Percentiles rank a stretch among this genome's conserved stretches.
phyloP scores from a whole-genome alignment of 345 rosid genomes.

The Eucalyptus victrix region DNA sequence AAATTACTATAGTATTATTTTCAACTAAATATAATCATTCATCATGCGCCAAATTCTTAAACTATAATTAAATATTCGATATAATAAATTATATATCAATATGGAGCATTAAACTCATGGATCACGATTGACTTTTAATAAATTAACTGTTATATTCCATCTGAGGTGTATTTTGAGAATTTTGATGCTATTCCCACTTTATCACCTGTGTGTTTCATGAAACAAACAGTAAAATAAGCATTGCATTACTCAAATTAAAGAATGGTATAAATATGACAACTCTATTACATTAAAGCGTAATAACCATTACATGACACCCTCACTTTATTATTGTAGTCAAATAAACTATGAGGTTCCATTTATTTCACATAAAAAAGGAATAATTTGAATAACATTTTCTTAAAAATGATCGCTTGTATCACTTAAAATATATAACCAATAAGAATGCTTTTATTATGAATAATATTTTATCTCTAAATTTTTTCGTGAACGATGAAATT shows the following conservation, averaged over 20 bases:
- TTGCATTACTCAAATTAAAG: too few relatives aligned
- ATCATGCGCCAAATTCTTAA: background rate
- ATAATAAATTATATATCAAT: too few relatives aligned
- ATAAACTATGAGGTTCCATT: background rate
- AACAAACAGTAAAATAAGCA: background rate
- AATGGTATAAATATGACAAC: background rate
- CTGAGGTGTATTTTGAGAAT: background rate
- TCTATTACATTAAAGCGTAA: background rate
- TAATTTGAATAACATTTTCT: too few relatives aligned
- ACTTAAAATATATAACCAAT: background rate
- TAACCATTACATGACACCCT: background rate
- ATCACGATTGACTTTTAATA: background rate
- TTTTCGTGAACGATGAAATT: accelerated
- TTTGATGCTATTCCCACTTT: background rate
- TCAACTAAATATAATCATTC: background rate
- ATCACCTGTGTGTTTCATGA: background rate
- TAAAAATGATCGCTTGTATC: background rate
- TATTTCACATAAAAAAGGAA: too few relatives aligned
- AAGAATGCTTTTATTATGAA: background rate
- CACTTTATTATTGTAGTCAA: background rate
- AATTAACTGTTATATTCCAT: background rate
- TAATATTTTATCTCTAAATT: too few relatives aligned
- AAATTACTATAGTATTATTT: too few relatives aligned
- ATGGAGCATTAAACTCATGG: background rate
- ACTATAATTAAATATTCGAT: too few relatives aligned